These are phyloP conservation scores for Quercus ilex DNA, from an alignment of 306 rosid genomes.

Conservation along the genomic window DNA sequence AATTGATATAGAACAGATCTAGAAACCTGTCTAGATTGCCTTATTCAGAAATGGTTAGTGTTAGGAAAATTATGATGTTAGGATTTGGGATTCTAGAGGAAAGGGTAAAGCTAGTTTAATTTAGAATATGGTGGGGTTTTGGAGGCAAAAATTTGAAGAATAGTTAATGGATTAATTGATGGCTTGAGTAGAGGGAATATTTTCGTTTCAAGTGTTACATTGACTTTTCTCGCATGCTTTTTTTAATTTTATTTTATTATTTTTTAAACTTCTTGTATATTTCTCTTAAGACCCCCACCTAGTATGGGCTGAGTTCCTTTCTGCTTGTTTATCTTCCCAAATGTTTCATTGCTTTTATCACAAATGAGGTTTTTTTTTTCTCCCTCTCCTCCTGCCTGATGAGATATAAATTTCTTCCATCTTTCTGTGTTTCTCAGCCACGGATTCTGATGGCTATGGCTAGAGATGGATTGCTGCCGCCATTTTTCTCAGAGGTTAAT, in stretches of 20 bases:
- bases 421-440: slow-evolving; percentile 31
- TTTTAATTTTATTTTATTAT: no score
- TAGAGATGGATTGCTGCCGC: slow-evolving; percentile 55
- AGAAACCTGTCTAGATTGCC: not conserved
- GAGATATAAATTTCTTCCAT: slow-evolving; percentile 1
- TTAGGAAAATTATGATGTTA: no score
- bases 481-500: slow-evolving; percentile 47
- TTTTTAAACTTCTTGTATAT: no score
- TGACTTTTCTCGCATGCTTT: no score
- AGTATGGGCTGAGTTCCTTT: not conserved
- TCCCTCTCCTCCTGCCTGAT: not conserved
- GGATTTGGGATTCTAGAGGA: no score
- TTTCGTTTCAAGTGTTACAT: no score
- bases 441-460: slow-evolving; percentile 69
- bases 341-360: not conserved
- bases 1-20: not conserved
- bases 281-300: not conserved
- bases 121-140: no score
- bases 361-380: not conserved
- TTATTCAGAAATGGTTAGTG: no score
- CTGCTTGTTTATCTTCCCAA: not conserved
- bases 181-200: not conserved
- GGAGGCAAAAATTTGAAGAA: not conserved
- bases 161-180: not conserved
- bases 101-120: no score